These are phyloP conservation scores for Piper longum DNA, from an alignment of 164 flowering plant genomes.

Conservation along the genomic window DNA sequence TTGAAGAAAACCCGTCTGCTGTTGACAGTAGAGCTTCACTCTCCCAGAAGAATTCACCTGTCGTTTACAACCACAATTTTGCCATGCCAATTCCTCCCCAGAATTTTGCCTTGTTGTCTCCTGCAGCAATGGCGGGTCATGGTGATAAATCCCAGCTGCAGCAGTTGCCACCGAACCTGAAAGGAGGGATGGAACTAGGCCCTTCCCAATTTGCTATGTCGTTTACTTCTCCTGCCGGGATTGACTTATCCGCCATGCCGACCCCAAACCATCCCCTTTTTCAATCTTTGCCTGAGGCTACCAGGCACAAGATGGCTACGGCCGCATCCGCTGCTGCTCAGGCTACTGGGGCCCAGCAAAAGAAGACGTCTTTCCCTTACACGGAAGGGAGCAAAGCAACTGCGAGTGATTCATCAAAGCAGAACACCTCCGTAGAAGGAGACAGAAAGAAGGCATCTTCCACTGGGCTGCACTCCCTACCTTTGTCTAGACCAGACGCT, in stretches of 20 bases:
- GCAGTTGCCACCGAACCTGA: constrained; percentile 22
- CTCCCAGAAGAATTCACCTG: constrained; percentile 19
- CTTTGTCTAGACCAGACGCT: constrained; percentile 50
- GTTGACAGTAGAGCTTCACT: constrained; percentile 57
- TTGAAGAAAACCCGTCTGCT: constrained; percentile 65
- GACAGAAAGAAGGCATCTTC: constrained; percentile 32
- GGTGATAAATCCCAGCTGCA: constrained; percentile 37
- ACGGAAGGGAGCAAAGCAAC: constrained; percentile 35
- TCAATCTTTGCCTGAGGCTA: constrained; percentile 59
- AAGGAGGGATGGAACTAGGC: constrained; percentile 45
- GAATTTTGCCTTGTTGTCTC: constrained; percentile 56
- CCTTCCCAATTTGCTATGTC: constrained; percentile 76
- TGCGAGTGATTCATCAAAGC: constrained; percentile 18
- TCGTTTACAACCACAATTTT: constrained; percentile 45
- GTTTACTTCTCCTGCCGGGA: constrained; percentile 46
- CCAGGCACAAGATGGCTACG: constrained; percentile 51
- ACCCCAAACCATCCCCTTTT: constrained; percentile 52
- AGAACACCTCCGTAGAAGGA: constrained; percentile 21
- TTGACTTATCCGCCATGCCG: constrained; percentile 51
- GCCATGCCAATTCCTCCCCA: constrained; percentile 44
- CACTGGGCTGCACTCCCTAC: constrained; percentile 40
- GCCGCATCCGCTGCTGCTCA: constrained; percentile 35
- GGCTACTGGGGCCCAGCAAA: constrained; percentile 30
- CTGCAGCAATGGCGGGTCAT: constrained; percentile 25
- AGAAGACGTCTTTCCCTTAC: constrained; percentile 27